Evolutionary conservation across 305 asterid species (phyloP).

Genomic region (Fraxinus albicans): DNA sequence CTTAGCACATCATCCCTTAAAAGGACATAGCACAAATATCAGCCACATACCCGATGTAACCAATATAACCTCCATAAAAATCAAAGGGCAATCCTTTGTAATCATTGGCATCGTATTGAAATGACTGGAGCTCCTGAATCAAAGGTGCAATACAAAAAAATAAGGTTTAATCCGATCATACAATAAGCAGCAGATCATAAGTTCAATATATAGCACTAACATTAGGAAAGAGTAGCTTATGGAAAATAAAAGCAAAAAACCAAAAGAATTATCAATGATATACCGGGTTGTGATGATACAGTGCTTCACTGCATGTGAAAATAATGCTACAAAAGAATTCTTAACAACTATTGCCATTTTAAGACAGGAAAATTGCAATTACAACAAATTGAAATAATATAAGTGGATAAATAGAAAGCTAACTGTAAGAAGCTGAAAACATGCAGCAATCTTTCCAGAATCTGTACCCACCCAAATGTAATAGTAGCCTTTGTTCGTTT

Average conservation of each 20-base stretch:
- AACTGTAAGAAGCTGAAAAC: neutral
- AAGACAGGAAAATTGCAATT: neutral
- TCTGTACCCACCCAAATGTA: neutral
- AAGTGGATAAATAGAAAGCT: neutral
- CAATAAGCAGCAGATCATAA: neutral
- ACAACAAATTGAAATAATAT: neutral
- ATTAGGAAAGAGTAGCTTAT: neutral
- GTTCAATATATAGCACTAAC: neutral
- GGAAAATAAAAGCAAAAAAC: neutral
- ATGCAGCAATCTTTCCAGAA: neutral
- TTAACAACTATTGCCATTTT: neutral
- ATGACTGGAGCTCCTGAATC: constrained; percentile 79
- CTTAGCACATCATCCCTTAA: neutral
- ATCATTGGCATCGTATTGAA: constrained; percentile 70
- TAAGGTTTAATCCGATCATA: neutral
- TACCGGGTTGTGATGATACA: neutral
- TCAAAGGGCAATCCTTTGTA: constrained; percentile 89
- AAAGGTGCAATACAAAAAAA: neutral
- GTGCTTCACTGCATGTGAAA: neutral
- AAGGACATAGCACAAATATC: neutral
- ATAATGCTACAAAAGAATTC: neutral
- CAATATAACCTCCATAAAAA: constrained; percentile 90
- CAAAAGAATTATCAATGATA: neutral
- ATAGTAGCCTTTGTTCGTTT: neutral
- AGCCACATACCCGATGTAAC: constrained; percentile 79